Percentiles rank a stretch among this genome's conserved stretches.
Evolutionary conservation across 108 stramenopile genomes (phyloP).

Genomic region (Skeletonema costatum): DNA sequence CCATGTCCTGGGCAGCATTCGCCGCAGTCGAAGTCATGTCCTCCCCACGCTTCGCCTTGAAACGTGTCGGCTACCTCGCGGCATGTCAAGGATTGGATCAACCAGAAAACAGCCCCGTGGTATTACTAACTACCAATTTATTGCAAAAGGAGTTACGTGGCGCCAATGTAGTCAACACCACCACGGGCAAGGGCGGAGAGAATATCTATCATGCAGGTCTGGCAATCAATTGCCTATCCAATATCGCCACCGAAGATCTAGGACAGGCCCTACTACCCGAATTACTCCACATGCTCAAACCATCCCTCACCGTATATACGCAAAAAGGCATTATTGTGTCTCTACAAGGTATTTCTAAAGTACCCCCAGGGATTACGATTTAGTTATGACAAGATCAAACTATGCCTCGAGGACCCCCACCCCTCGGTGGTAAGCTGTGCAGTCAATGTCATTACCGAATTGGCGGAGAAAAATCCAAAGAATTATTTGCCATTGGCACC

Average conservation of each 20-base stretch:
- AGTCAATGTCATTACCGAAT: constrained; percentile 98
- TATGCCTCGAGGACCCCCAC: constrained; percentile 89
- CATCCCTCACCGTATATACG: constrained; percentile 94
- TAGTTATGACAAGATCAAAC: constrained; percentile 93
- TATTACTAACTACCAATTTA: constrained; percentile 96
- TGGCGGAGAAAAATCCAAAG: constrained; percentile 95
- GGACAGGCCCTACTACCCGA: constrained; percentile 92
- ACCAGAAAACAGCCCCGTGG: constrained; percentile 90
- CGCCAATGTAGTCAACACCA: constrained; percentile 32
- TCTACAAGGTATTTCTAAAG: constrained; percentile 96
- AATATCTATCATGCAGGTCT: constrained; percentile 93
- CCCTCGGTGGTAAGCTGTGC: constrained; percentile 95
- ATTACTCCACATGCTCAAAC: constrained; percentile 73
- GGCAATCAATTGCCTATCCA: constrained; percentile 96
- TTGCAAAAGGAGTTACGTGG: constrained; percentile 95
- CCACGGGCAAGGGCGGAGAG: constrained; percentile 38
- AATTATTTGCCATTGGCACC: constrained; percentile 98
- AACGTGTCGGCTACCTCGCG: constrained; percentile 95
- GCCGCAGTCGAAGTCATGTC: constrained; percentile 95
- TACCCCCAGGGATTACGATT: constrained; percentile 99
- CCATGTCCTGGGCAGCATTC: constrained; percentile 97
- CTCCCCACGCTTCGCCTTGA: constrained; percentile 92
- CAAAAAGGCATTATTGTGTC: constrained; percentile 95
- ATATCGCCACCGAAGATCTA: constrained; percentile 96
- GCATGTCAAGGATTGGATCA: constrained; percentile 94